Conservation (phyloP, 495 filamentous ascomycete genomes). For the Aspergillus avenaceus region DNA sequence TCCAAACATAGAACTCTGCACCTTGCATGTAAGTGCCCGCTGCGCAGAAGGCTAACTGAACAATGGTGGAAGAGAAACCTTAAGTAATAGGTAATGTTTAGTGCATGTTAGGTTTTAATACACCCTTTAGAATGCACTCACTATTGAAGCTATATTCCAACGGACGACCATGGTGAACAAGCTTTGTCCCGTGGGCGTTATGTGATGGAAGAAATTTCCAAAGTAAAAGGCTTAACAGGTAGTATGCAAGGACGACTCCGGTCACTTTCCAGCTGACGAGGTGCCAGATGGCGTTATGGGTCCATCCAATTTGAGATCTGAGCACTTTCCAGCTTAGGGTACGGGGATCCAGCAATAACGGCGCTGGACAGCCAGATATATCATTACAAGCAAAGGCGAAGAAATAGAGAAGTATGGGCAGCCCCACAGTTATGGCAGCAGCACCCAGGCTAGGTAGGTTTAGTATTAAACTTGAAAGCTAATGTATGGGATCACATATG, state of each 20-base stretch:
- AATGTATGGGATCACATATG: neutral
- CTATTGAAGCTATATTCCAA: slow-evolving; percentile 80
- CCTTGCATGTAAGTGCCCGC: slow-evolving; percentile 68
- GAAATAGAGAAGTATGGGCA: slow-evolving; percentile 66
- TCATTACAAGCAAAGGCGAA: slow-evolving; percentile 80
- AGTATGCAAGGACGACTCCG: slow-evolving; percentile 63
- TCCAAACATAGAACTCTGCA: slow-evolving; percentile 72
- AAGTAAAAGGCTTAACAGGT: slow-evolving; percentile 61
- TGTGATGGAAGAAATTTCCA: slow-evolving; percentile 67
- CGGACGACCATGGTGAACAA: slow-evolving; percentile 61
- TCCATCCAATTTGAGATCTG: slow-evolving; percentile 68
- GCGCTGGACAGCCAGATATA: slow-evolving; percentile 73
- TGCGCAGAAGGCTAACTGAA: slow-evolving; percentile 55
- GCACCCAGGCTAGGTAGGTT: slow-evolving; percentile 66
- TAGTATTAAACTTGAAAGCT: no score
- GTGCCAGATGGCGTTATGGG: slow-evolving; percentile 51
- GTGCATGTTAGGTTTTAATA: neutral
- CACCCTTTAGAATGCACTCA: slow-evolving; percentile 27
- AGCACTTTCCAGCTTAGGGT: slow-evolving; percentile 59
- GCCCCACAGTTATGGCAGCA: slow-evolving; percentile 59
- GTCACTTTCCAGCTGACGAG: slow-evolving; percentile 48
- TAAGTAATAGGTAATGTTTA: neutral
- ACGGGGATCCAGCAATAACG: slow-evolving; percentile 64
- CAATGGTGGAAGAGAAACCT: slow-evolving; percentile 65
- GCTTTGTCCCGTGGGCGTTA: slow-evolving; percentile 57